phyloP scores from a whole-genome alignment of 1,284 basidiomycete genomes.

The Porodaedalea pini region DNA sequence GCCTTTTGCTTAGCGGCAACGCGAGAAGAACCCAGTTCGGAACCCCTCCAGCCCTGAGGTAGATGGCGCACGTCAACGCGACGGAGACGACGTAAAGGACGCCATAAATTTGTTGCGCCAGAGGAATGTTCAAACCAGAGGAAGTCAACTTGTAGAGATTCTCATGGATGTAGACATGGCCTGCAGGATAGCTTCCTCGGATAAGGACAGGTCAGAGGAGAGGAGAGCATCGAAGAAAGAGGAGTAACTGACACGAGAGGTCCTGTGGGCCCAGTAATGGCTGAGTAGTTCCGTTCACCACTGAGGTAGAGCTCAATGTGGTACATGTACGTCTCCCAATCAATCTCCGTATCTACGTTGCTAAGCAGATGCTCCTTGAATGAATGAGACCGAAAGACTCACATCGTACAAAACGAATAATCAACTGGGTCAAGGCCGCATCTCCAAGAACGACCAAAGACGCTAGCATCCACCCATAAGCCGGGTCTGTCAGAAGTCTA shows the following conservation, averaged over 20 bases:
- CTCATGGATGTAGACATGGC: conserved; percentile 85
- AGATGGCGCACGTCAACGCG: conserved; percentile 63
- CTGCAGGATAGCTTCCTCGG: conserved; percentile 82
- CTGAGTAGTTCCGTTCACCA: conserved; percentile 85
- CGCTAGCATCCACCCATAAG: conserved; percentile 65
- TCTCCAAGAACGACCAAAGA: conserved; percentile 67
- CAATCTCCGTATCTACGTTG: conserved; percentile 92
- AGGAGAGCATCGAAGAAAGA: conserved; percentile 10
- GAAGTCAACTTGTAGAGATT: conserved; percentile 67
- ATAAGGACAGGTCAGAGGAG: conserved; percentile 4
- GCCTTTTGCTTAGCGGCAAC: conserved; percentile 84
- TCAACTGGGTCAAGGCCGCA: conserved; percentile 67
- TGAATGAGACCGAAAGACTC: conserved; percentile 32
- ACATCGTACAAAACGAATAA: conserved; percentile 82
- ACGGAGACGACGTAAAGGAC: conserved; percentile 69
- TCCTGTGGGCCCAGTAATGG: conserved; percentile 87
- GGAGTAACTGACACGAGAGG: conserved; percentile 76
- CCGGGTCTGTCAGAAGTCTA: conserved; percentile 46
- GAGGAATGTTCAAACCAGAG: conserved; percentile 55
- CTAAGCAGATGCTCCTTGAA: conserved; percentile 9
- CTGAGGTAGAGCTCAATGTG: conserved; percentile 78
- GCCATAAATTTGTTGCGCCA: conserved; percentile 80
- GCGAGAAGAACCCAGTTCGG: conserved; percentile 81
- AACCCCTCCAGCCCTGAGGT: conserved; percentile 55
- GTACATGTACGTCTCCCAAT: conserved; percentile 91